phyloP scores from a whole-genome alignment of 257 asterid species.

The Penstemon davidsonii region DNA sequence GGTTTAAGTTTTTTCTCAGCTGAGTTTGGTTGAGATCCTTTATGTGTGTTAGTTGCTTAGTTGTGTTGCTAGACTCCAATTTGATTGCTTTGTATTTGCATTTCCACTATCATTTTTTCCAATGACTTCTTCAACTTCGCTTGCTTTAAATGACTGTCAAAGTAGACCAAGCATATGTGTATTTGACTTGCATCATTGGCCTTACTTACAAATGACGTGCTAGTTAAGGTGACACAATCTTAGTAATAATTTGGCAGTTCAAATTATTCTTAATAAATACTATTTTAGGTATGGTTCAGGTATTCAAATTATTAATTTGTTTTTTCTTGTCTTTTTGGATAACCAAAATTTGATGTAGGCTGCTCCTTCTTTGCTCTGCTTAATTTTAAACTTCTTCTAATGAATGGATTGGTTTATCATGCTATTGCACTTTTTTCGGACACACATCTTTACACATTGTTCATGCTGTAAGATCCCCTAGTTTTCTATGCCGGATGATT shows the following conservation, averaged over 20 bases:
- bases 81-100: too few relatives aligned
- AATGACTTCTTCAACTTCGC: too few relatives aligned
- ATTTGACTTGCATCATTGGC: too few relatives aligned
- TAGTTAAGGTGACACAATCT: too few relatives aligned
- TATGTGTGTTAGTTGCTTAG: too few relatives aligned
- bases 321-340: background rate
- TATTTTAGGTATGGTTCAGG: background rate
- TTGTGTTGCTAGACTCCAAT: too few relatives aligned
- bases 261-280: background rate
- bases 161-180: too few relatives aligned
- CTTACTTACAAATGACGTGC: too few relatives aligned
- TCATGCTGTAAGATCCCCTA: background rate
- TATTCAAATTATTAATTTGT: background rate
- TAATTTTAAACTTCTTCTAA: background rate
- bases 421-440: background rate
- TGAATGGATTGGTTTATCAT: background rate
- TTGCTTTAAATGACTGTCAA: too few relatives aligned
- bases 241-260: background rate
- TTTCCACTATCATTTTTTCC: too few relatives aligned
- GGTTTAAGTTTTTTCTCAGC: too few relatives aligned
- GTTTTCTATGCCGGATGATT: constrained; percentile 1
- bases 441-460: background rate
- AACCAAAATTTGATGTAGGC: background rate
- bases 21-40: too few relatives aligned
- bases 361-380: background rate